Percentiles rank a stretch among this genome's conserved stretches.
These are phyloP conservation scores for Gloeopeniophorella convolvens DNA, from an alignment of 768 basidiomycete species.

Conservation along the genomic window DNA sequence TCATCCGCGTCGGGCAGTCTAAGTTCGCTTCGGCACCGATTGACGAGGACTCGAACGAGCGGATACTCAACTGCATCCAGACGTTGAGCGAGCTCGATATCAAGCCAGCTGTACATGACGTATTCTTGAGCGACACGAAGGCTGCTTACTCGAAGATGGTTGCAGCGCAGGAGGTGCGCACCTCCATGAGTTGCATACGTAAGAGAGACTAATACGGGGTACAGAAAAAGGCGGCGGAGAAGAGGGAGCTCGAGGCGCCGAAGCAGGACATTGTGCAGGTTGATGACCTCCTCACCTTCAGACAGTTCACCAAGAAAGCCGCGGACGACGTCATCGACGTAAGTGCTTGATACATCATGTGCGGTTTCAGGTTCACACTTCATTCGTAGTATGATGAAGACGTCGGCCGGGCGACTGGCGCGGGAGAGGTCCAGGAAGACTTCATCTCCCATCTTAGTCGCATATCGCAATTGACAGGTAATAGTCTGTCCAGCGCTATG, in stretches of 20 bases:
- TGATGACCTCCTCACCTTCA: conserved; percentile 87
- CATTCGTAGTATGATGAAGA: conserved; percentile 74
- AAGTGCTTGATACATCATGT: conserved; percentile 20
- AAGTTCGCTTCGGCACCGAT: conserved; percentile 93
- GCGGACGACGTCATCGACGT: conserved; percentile 75
- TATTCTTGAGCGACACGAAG: conserved; percentile 84
- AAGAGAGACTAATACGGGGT: background rate
- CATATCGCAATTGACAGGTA: conserved; percentile 90
- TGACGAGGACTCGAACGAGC: conserved; percentile 95
- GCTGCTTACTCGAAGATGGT: conserved; percentile 93
- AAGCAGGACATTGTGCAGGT: conserved; percentile 77
- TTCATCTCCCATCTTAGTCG: conserved; percentile 90
- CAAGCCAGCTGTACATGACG: conserved; percentile 50
- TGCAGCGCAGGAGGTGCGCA: conserved; percentile 77
- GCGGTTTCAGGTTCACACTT: background rate
- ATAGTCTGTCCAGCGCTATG: conserved; percentile 15
- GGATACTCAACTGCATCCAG: conserved; percentile 93
- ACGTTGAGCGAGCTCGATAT: conserved; percentile 76
- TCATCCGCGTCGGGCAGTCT: conserved; percentile 95
- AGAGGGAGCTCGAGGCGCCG: conserved; percentile 73
- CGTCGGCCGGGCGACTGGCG: conserved; percentile 82
- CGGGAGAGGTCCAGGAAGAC: conserved; percentile 79
- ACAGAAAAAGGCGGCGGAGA: conserved; percentile 86
- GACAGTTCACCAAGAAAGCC: conserved; percentile 92
- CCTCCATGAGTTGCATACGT: background rate